Conservation (phyloP, 2,329 filamentous ascomycete genomes). For the Colletotrichum trifolii region DNA sequence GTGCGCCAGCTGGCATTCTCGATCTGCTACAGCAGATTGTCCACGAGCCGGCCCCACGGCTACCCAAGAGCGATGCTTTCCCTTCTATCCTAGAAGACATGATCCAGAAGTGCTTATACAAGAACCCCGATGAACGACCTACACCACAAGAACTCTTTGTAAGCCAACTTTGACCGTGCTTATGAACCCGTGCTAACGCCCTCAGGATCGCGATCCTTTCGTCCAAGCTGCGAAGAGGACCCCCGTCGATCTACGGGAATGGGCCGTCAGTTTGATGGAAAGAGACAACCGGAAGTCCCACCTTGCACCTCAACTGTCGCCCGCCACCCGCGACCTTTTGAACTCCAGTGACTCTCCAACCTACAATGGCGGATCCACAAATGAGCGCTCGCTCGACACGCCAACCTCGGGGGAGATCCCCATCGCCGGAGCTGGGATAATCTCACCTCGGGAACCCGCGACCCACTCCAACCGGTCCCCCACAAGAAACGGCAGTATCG, state of each 20-base stretch:
- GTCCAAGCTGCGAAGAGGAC: constrained; percentile 96
- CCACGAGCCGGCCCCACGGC: constrained; percentile 89
- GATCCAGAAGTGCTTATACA: constrained; percentile 94
- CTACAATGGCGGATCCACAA: constrained; percentile 52
- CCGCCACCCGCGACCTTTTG: constrained; percentile 80
- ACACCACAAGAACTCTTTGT: constrained; percentile 95
- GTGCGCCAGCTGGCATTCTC: constrained; percentile 91
- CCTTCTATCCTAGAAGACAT: constrained; percentile 95
- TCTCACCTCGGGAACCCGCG: constrained; percentile 64
- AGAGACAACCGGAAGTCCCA: constrained; percentile 96
- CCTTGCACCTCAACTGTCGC: constrained; percentile 82
- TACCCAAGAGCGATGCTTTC: constrained; percentile 98
- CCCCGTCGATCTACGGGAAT: constrained; percentile 91
- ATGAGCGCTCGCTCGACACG: constrained; percentile 63
- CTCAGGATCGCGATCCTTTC: constrained; percentile 89
- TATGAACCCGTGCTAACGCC: constrained; percentile 40
- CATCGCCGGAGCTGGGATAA: constrained; percentile 66
- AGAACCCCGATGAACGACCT: constrained; percentile 87
- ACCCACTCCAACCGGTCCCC: constrained; percentile 61
- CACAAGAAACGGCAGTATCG: constrained; percentile 57
- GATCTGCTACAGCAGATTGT: constrained; percentile 98
- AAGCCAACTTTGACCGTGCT: constrained; percentile 48
- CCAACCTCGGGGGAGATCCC: constrained; percentile 80
- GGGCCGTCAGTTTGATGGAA: constrained; percentile 95
- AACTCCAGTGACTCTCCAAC: constrained; percentile 72